Evolutionary conservation across 805 yeast genomes (phyloP).

Genomic region (Saccharomyces kudriavzevii): DNA sequence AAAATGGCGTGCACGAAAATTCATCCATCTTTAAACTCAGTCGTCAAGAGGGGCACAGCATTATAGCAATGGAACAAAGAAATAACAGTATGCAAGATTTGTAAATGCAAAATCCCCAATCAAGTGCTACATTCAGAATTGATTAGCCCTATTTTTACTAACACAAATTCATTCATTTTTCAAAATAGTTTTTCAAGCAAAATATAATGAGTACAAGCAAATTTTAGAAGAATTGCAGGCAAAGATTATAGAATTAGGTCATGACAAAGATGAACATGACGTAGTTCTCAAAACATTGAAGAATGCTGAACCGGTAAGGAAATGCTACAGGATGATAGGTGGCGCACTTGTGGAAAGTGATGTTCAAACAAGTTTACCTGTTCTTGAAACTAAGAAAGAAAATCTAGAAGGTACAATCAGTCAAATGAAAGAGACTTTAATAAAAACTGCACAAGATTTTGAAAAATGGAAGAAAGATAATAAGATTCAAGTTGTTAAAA

Average conservation of each 20-base stretch:
- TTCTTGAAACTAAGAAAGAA: slow-evolving; percentile 46
- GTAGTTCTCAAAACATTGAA: slow-evolving; percentile 53
- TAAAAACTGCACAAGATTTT: slow-evolving; percentile 25
- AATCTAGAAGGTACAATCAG: slow-evolving; percentile 33
- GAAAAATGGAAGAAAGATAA: slow-evolving; percentile 32
- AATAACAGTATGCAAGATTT: slow-evolving; percentile 12
- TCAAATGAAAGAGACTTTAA: slow-evolving; percentile 25
- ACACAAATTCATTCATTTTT: neutral
- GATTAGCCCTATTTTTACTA: slow-evolving; percentile 5
- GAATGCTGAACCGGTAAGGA: slow-evolving; percentile 50
- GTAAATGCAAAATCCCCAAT: neutral
- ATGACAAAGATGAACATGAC: slow-evolving; percentile 41
- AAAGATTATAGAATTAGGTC: slow-evolving; percentile 41
- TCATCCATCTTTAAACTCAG: neutral
- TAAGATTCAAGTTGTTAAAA: slow-evolving; percentile 29
- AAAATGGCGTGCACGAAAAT: neutral
- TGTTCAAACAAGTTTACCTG: slow-evolving; percentile 66
- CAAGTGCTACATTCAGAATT: neutral
- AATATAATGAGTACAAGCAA: slow-evolving; percentile 45
- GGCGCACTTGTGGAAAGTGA: slow-evolving; percentile 81
- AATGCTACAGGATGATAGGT: slow-evolving; percentile 89
- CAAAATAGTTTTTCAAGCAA: slow-evolving; percentile 35
- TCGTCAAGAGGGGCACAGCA: neutral
- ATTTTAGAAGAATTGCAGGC: slow-evolving; percentile 39
- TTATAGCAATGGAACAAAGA: slow-evolving; percentile 11